Evolutionary conservation across 805 yeast genomes (phyloP), one percentile per base, ranked within the genome.

Genomic region (Saccharomyces eubayanus): DNA sequence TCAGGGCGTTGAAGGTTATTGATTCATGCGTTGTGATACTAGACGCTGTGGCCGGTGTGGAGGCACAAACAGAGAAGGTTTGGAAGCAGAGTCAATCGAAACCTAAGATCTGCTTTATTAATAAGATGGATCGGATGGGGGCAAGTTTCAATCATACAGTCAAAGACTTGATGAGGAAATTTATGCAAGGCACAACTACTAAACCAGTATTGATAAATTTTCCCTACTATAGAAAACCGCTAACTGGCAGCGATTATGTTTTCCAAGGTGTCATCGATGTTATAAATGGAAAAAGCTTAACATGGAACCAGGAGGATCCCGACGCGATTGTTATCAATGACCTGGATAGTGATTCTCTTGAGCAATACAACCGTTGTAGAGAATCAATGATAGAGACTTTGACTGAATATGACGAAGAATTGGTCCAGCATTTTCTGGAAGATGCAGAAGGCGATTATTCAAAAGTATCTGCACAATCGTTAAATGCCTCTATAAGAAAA

Each of bases 11-110:
- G 54, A 78, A 97, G 57, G 97, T 94, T 1, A 73, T 94, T 9
- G 99, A 94, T 72, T 97, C 98, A 3, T 95, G 92, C 0, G 95
- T 94, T 6, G 86, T 96, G 0, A 87, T 94, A 9, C 71, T 94
- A 51, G 99, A 94, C 72, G 96, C 88, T 0, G 98, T 92, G 8
- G 97, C 97, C 1, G 99, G 99, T 11, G 99, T 94, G 1, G 99
- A 94, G 67, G 94, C 98, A 0, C 98, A 94, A 69, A 92, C 99
- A 0, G 97, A 91, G 66, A 92, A 90, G 64, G 98, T 94, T 2
- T 94, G 98, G 97, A 81, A 79, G 57, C 96, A 91, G 69, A 91
- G 97, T 1, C 74, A 72, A 21, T 78, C 77, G 16, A 82, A 94
- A 40, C 98, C 99, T 0, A 78, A 81, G 50, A 74, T 94, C 11